These are phyloP conservation scores for Liriodendron chinense DNA, from an alignment of 164 flowering plant species.

Conservation along the genomic window DNA sequence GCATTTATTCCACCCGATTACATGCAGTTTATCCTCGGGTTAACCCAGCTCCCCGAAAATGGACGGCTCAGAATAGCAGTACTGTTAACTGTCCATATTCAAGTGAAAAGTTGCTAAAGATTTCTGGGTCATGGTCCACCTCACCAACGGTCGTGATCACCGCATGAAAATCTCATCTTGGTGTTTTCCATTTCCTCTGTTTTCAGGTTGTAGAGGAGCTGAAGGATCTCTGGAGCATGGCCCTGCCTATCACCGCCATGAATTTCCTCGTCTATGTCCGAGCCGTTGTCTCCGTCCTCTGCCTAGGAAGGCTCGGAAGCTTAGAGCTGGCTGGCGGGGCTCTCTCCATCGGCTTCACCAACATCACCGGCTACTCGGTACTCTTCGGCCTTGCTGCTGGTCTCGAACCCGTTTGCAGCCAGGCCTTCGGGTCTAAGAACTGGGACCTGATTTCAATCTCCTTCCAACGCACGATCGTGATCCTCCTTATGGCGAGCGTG, in stretches of 20 bases:
- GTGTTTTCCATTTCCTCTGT: not conserved
- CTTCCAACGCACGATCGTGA: slow-evolving; percentile 59
- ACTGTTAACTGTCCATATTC: not conserved
- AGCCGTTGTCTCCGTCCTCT: slow-evolving; percentile 72
- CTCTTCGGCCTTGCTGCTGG: slow-evolving; percentile 85
- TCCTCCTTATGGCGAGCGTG: slow-evolving; percentile 54
- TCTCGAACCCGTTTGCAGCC: slow-evolving; percentile 87
- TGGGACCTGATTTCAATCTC: slow-evolving; percentile 67
- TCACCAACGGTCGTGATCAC: not conserved
- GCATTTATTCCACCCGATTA: too few species aligned
- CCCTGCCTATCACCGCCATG: slow-evolving; percentile 71
- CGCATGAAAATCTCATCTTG: not conserved
- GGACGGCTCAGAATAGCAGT: too few species aligned
- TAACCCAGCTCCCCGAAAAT: too few species aligned
- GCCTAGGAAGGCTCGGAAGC: slow-evolving; percentile 83
- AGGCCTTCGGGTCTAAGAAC: slow-evolving; percentile 76
- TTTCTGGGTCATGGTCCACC: not conserved
- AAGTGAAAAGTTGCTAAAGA: not conserved
- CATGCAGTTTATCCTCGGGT: too few species aligned
- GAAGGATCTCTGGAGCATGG: slow-evolving; percentile 81
- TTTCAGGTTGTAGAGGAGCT: slow-evolving; percentile 68
- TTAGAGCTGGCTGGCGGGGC: slow-evolving; percentile 92
- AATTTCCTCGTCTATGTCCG: slow-evolving; percentile 66
- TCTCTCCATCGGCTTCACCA: slow-evolving; percentile 87
- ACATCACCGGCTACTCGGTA: slow-evolving; percentile 95